Conservation (phyloP, 148 eudicot genomes). For the Amaranthus cruentus region DNA sequence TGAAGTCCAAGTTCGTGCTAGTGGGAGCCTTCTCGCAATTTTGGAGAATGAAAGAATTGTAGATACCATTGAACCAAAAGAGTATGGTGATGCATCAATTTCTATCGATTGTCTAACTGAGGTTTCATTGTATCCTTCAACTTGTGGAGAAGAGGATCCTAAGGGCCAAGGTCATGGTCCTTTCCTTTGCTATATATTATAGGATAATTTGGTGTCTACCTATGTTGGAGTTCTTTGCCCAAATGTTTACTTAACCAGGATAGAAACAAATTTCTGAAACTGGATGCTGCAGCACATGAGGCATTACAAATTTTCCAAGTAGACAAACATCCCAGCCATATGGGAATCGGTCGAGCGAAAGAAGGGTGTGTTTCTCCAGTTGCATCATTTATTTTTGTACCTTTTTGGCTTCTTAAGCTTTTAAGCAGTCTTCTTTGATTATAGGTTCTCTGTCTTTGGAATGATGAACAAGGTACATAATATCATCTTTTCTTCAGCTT, state of each 20-base stretch:
- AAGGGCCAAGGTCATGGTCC: background rate
- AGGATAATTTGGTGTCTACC: background rate
- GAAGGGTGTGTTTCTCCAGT: constrained; percentile 63
- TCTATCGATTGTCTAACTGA: constrained; percentile 69
- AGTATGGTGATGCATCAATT: constrained; percentile 68
- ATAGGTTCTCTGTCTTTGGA: constrained; percentile 97
- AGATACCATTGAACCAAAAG: constrained; percentile 77
- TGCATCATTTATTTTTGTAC: constrained; percentile 18
- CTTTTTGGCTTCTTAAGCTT: constrained; percentile 11
- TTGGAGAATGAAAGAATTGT: constrained; percentile 85
- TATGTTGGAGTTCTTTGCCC: constrained; percentile 6
- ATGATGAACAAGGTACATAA: constrained; percentile 90
- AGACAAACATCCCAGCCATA: constrained; percentile 99
- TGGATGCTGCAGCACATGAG: constrained; percentile 89
- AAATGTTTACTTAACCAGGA: constrained; percentile 33
- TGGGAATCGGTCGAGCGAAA: constrained; percentile 98
- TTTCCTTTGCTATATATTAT: constrained; percentile 1
- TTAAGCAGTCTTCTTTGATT: constrained; percentile 15
- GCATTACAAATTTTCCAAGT: constrained; percentile 91
- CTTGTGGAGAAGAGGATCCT: constrained; percentile 5
- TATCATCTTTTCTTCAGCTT: background rate
- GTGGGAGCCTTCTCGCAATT: constrained; percentile 96
- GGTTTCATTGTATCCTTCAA: constrained; percentile 77
- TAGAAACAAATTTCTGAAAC: constrained; percentile 88
- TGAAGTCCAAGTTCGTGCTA: constrained; percentile 94